A percentile compares a stretch with the other conserved stretches of the same genome.
Conservation (phyloP, 352 stramenopile species). For the Phytophthora pinifolia region DNA sequence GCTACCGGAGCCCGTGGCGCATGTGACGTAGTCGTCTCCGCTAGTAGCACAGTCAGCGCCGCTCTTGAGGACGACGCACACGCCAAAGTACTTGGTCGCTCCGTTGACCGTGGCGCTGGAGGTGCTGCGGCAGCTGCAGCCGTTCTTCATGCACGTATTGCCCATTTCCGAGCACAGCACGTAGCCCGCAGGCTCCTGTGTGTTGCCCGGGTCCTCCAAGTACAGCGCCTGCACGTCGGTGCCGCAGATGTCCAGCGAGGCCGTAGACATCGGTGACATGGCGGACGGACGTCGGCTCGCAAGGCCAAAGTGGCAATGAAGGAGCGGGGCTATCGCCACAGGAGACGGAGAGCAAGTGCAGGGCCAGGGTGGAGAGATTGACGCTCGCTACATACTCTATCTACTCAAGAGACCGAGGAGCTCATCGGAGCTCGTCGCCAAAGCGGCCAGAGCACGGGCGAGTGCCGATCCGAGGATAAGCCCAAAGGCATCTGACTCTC, state of each 20-base stretch:
- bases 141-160: conserved; percentile 35
- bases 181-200: conserved; percentile 28
- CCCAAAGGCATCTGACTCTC: conserved; percentile 33
- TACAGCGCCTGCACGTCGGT: conserved; percentile 31
- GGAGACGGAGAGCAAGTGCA: conserved; percentile 22
- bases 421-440: conserved; percentile 6
- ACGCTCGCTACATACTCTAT: conserved; percentile 26
- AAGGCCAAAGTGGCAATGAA: conserved; percentile 31
- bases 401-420: conserved; percentile 19
- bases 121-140: conserved; percentile 30
- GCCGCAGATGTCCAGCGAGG: conserved; percentile 25
- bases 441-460: conserved; percentile 17
- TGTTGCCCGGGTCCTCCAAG: conserved; percentile 34
- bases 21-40: conserved; percentile 29
- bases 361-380: conserved; percentile 26
- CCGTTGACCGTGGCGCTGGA: conserved; percentile 22
- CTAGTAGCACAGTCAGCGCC: conserved; percentile 28
- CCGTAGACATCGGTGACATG: conserved; percentile 16
- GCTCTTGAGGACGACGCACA: conserved; percentile 28
- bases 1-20: conserved; percentile 15
- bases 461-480: conserved; percentile 30
- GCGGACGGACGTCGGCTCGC: conserved; percentile 13
- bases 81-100: conserved; percentile 28
- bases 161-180: conserved; percentile 32
- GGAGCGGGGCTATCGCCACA: conserved; percentile 11